phyloP scores from a whole-genome alignment of 2,329 filamentous ascomycete species.

The Daldinia eschscholtzii region DNA sequence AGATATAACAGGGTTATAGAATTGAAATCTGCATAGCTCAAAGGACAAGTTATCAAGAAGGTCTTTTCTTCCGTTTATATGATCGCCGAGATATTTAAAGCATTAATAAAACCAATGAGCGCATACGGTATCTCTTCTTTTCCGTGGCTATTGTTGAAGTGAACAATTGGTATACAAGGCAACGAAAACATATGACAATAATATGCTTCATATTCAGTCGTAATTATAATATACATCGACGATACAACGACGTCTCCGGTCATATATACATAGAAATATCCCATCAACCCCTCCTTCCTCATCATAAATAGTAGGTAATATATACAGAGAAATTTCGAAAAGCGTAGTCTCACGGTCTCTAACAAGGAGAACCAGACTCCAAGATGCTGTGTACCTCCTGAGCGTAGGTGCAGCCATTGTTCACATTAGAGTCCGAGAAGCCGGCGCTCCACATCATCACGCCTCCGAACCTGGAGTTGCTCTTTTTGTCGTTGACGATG shows the following conservation, averaged over 20 bases:
- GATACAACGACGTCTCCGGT: not conserved
- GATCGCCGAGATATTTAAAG: too few species aligned
- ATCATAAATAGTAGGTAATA: not conserved
- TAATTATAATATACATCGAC: not conserved
- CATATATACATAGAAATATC: not conserved
- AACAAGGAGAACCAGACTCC: constrained; percentile 50
- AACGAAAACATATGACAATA: not conserved
- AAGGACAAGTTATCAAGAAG: too few species aligned
- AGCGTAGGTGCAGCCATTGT: constrained; percentile 58
- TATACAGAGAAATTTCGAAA: not conserved
- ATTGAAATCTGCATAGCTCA: too few species aligned
- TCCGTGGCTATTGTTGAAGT: too few species aligned
- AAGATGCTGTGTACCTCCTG: constrained; percentile 57
- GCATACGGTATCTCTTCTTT: too few species aligned
- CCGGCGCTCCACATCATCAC: constrained; percentile 60
- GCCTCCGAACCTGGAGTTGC: constrained; percentile 52
- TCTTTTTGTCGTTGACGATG: constrained; percentile 50
- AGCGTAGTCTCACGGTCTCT: not conserved
- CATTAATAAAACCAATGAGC: too few species aligned
- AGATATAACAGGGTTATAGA: too few species aligned
- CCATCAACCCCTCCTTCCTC: not conserved
- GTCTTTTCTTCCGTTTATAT: too few species aligned
- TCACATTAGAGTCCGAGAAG: constrained; percentile 54
- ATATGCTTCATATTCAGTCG: not conserved
- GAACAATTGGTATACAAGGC: too few species aligned